These are phyloP conservation scores for Verticillium albo-atrum DNA, from an alignment of 2,329 filamentous ascomycete genomes.

Conservation along the genomic window DNA sequence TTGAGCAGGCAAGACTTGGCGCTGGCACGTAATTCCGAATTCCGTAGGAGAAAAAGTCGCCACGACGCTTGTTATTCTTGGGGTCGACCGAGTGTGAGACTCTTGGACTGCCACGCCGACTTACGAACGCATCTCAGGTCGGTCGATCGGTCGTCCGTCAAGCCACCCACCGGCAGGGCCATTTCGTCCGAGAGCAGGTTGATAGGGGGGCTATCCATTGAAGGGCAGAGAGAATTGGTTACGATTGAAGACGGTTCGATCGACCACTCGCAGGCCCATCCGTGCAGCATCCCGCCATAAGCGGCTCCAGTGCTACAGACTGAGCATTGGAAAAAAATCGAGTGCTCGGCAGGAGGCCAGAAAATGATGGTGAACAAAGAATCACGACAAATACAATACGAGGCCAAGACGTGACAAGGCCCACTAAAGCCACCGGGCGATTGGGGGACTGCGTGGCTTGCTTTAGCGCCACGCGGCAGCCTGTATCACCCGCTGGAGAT, in stretches of 20 bases:
- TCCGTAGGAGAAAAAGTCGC: no score
- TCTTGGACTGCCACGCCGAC: no score
- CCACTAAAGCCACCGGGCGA: not conserved
- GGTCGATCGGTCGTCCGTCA: not conserved
- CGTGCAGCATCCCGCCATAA: no score
- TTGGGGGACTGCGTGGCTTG: not conserved
- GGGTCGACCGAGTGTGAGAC: no score
- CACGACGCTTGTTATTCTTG: no score
- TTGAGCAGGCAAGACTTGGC: no score
- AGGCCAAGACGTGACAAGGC: not conserved
- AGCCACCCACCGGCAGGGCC: not conserved
- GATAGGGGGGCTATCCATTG: no score
- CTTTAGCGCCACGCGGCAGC: not conserved
- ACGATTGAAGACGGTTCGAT: not conserved
- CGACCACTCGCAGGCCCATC: not conserved
- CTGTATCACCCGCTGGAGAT: not conserved
- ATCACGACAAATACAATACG: not conserved
- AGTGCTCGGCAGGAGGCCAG: not conserved
- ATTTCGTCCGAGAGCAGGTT: not conserved
- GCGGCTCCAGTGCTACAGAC: no score
- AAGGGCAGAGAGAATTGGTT: not conserved
- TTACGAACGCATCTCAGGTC: no score
- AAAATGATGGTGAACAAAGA: not conserved
- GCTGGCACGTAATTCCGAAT: no score
- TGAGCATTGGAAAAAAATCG: no score